These are phyloP conservation scores for Talaromyces sp. DNA, from an alignment of 2,329 filamentous ascomycete genomes.

Conservation along the genomic window DNA sequence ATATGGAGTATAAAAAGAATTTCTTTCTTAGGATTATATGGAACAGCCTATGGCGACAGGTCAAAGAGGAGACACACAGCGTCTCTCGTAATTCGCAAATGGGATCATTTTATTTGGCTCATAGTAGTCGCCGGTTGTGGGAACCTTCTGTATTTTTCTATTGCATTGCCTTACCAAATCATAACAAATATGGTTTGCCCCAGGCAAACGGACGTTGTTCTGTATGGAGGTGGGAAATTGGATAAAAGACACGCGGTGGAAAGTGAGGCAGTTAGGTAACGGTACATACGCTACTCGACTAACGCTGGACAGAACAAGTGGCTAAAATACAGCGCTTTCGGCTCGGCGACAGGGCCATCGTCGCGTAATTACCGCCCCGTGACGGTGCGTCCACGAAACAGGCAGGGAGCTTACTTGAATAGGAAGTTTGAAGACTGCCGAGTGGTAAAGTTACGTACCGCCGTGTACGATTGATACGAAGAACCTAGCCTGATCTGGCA, in stretches of 20 bases:
- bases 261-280: neutral
- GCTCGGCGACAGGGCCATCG: neutral
- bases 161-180: neutral
- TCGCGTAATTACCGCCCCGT: neutral
- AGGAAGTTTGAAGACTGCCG: neutral
- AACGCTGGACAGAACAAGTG: neutral
- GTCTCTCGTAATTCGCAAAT: neutral
- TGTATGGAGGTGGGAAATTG: neutral
- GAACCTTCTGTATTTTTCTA: conserved; percentile 3
- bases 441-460: neutral
- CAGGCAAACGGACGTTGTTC: neutral
- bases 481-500: neutral
- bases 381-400: neutral
- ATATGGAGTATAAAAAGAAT: conserved; percentile 9
- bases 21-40: neutral
- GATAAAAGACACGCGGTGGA: neutral
- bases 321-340: conserved; percentile 3
- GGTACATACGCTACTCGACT: neutral
- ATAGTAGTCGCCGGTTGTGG: neutral
- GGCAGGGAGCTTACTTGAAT: neutral
- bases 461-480: neutral
- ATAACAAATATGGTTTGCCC: neutral
- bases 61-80: neutral
- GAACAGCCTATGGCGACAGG: neutral
- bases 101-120: neutral